phyloP scores from a whole-genome alignment of 208 protist species.

The Trypanosoma avium region DNA sequence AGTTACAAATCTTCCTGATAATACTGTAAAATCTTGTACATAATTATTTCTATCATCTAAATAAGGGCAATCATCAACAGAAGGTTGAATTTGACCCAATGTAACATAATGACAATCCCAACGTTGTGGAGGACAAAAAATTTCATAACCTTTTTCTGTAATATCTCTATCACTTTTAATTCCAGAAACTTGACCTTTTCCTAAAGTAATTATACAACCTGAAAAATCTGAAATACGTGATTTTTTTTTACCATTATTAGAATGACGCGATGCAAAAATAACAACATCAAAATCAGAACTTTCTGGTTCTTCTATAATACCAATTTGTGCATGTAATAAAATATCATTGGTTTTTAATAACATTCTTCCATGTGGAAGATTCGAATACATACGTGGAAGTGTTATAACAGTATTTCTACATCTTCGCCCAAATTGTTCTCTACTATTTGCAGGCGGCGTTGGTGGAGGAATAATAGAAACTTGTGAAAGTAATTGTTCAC shows the following conservation, averaged over 20 bases:
- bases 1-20: slow-evolving; percentile 29
- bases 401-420: not conserved
- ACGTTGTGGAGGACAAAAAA: slow-evolving; percentile 37
- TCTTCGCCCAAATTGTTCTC: not conserved
- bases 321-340: slow-evolving; percentile 15
- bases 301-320: slow-evolving; percentile 21
- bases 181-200: slow-evolving; percentile 4
- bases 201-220: slow-evolving; percentile 34
- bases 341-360: slow-evolving; percentile 30
- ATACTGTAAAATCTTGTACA: slow-evolving; percentile 40
- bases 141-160: slow-evolving; percentile 47
- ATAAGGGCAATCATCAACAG: slow-evolving; percentile 9
- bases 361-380: slow-evolving; percentile 2
- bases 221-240: slow-evolving; percentile 40
- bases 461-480: not conserved
- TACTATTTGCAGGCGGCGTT: slow-evolving; percentile 15
- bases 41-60: slow-evolving; percentile 11
- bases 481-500: not conserved
- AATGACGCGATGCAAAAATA: slow-evolving; percentile 37
- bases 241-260: slow-evolving; percentile 32
- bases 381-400: not conserved
- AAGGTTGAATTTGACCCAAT: slow-evolving; percentile 23
- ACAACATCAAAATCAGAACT: slow-evolving; percentile 12
- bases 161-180: slow-evolving; percentile 47
- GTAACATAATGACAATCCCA: slow-evolving; percentile 37